Conservation (phyloP, 2,329 filamentous ascomycete genomes). For the Aspergillus amoenus region DNA sequence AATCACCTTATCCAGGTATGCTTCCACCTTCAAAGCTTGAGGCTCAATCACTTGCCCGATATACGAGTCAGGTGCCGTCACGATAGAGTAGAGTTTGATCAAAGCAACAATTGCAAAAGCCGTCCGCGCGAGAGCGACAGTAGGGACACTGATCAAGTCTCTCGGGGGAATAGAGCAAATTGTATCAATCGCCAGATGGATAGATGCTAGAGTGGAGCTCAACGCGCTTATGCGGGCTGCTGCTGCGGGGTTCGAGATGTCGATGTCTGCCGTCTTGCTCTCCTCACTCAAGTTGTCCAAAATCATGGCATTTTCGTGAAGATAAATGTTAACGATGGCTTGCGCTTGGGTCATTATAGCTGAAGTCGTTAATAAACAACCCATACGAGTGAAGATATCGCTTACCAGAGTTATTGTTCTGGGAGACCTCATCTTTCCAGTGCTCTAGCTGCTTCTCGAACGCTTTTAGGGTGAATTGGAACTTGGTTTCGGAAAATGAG, state of each 20-base stretch:
- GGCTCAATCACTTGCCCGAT: constrained; percentile 69
- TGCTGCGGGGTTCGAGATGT: constrained; percentile 41
- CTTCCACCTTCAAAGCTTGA: constrained; percentile 63
- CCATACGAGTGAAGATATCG: constrained; percentile 14
- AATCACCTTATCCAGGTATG: constrained; percentile 69
- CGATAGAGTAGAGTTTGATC: constrained; percentile 71
- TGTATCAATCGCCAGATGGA: constrained; percentile 65
- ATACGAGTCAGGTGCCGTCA: constrained; percentile 62
- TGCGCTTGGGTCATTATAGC: constrained; percentile 65
- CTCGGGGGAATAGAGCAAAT: constrained; percentile 62
- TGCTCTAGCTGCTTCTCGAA: constrained; percentile 65
- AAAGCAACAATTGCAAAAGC: constrained; percentile 70
- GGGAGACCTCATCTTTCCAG: constrained; percentile 57
- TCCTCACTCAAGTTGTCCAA: constrained; percentile 58
- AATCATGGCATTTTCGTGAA: constrained; percentile 74
- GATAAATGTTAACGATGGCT: constrained; percentile 66
- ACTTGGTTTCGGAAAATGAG: constrained; percentile 61
- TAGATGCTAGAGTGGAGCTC: constrained; percentile 64
- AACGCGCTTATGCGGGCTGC: constrained; percentile 66
- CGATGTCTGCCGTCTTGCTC: constrained; percentile 18
- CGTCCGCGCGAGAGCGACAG: constrained; percentile 70
- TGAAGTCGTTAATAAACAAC: constrained; percentile 27
- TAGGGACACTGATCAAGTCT: constrained; percentile 64
- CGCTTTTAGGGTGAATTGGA: constrained; percentile 62
- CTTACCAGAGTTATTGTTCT: constrained; percentile 58